Evolutionary conservation across 352 stramenopile genomes (phyloP), one percentile per base, ranked within the genome.

Genomic region (Aphanomyces astaci): DNA sequence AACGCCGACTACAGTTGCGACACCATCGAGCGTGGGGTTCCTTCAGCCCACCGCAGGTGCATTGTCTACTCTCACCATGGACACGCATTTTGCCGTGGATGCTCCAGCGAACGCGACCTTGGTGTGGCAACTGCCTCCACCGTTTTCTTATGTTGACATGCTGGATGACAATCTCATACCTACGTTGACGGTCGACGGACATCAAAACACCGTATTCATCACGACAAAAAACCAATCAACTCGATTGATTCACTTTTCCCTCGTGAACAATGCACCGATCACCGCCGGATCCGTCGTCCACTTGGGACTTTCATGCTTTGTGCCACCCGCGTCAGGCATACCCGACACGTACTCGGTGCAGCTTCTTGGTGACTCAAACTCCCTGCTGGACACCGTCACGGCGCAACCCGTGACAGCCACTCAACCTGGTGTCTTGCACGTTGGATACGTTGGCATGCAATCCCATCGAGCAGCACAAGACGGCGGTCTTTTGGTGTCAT

Each of bases 91-190:
- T 64, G 33, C 25, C 31, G 31, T 49, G 33, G 25, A 49, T 32
- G 55, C 55, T 28, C 55, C 55, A 32, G 30, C 28, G 55, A 64
- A 64, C 22, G 28, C 55, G 36, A 64, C 55, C n/a, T 36, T 64
- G 2, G 36, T 22, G 32, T 45, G 28, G 27, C 55, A 51, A 22
- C 32, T 64, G 25, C 55, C 55, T 15, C 55, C 55, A 17, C 55
- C 55, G 11, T 64, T 49, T 22, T 28, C 55, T 11, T 64, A 64
- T 17, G 55, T 64, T 10, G 33, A 64, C 55, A 19, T 64, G n/a
- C 17, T 43, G 25, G 27, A 17, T n/a, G 32, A 43, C 36, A 43
- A 15, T 15, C 7, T 43, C 15, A 43, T 32, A 10, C 7, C 32
- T 7, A 49, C 31, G 13, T 10, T 64, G 33, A 32, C 55, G 45